Percentiles rank a stretch among this genome's conserved stretches.
Conservation (phyloP, 108 stramenopile genomes). For the Thalassiosira profunda region DNA sequence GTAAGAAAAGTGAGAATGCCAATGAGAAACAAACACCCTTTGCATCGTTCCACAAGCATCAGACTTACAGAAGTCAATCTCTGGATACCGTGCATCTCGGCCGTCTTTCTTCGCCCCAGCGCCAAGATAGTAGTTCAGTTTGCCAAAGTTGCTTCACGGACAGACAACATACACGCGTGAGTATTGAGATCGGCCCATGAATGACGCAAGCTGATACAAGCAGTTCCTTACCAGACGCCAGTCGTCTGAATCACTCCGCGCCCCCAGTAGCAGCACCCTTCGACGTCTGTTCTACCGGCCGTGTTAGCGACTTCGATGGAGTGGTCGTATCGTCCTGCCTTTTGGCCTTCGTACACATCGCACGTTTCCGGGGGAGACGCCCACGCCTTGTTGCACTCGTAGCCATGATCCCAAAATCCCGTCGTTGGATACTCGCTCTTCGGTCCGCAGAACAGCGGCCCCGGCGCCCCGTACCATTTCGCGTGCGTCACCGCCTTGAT, state of each 20-base stretch:
- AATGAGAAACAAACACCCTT: background rate
- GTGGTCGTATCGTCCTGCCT: constrained; percentile 16
- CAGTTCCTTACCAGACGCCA: too few relatives aligned
- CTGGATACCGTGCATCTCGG: constrained; percentile 10
- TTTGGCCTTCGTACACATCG: constrained; percentile 23
- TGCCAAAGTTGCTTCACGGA: constrained; percentile 32
- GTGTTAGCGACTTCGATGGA: constrained; percentile 2
- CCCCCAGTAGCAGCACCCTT: constrained; percentile 49
- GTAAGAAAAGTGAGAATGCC: background rate
- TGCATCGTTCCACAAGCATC: background rate
- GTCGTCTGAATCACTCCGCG: constrained; percentile 47
- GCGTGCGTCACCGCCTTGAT: constrained; percentile 4
- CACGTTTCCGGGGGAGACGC: constrained; percentile 23
- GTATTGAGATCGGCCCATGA: too few relatives aligned
- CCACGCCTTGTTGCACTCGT: constrained; percentile 21
- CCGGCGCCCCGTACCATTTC: constrained; percentile 26
- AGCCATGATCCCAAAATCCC: constrained; percentile 15
- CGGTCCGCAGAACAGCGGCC: constrained; percentile 15
- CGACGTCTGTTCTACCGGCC: constrained; percentile 31
- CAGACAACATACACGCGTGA: too few relatives aligned
- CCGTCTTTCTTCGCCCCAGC: constrained; percentile 22
- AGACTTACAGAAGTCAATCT: constrained; percentile 25
- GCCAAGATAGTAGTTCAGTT: constrained; percentile 37
- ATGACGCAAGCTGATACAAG: too few relatives aligned
- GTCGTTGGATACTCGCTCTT: constrained; percentile 2